These are phyloP conservation scores for Leccinellum luteum DNA, from an alignment of 768 basidiomycete species.

Conservation along the genomic window DNA sequence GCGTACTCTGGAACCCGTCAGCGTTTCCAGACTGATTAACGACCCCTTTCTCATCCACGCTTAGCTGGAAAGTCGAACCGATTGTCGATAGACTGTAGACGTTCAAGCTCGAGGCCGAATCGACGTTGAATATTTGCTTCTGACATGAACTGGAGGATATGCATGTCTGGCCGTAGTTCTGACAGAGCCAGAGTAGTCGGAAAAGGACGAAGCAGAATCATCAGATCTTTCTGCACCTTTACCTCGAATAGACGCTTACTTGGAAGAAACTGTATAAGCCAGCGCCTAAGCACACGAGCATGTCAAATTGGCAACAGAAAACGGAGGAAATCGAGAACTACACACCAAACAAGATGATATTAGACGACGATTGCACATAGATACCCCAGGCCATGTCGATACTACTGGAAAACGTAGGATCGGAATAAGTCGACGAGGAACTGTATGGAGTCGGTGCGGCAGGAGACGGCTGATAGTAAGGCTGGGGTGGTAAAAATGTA, in stretches of 20 bases:
- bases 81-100: constrained; percentile 48
- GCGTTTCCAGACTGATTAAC: constrained; percentile 34
- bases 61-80: constrained; percentile 40
- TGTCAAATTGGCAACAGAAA: constrained; percentile 21
- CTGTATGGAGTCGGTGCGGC: constrained; percentile 42
- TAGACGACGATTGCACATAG: constrained; percentile 32
- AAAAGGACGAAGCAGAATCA: no score
- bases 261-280: constrained; percentile 51
- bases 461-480: constrained; percentile 49
- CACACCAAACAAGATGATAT: constrained; percentile 44
- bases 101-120: constrained; percentile 35
- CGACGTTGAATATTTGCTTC: constrained; percentile 41
- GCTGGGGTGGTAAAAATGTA: constrained; percentile 25
- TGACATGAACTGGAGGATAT: constrained; percentile 37
- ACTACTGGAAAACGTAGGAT: constrained; percentile 33
- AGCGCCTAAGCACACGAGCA: constrained; percentile 32
- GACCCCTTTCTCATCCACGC: constrained; percentile 33
- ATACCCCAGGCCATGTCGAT: constrained; percentile 12
- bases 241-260: constrained; percentile 13
- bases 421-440: constrained; percentile 32
- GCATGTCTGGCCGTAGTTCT: constrained; percentile 42
- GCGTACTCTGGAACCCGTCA: background rate
- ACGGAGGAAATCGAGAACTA: constrained; percentile 11
- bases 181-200: no score
- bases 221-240: background rate